A percentile compares a stretch with the other conserved stretches of the same genome.
These are phyloP conservation scores for Saccharomycopsis phalli DNA, from an alignment of 1,139 yeast genomes.

Conservation along the genomic window DNA sequence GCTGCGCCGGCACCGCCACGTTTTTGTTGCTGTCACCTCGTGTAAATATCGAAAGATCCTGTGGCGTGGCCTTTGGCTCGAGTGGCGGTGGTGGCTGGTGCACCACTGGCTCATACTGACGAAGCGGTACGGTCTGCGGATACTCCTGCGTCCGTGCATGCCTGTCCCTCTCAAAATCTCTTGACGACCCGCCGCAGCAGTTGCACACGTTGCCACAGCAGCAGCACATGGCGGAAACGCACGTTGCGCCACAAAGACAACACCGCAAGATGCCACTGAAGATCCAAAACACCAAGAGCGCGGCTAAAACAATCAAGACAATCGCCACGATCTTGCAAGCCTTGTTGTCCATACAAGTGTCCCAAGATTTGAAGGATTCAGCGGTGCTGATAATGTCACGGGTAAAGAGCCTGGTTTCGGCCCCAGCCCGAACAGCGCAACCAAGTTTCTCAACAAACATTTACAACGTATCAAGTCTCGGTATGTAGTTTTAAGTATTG, in stretches of 20 bases:
- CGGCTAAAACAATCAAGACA: constrained; percentile 46
- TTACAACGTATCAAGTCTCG: not conserved
- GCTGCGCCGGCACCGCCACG: constrained; percentile 3
- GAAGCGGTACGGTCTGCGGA: not conserved
- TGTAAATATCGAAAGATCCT: constrained; percentile 6
- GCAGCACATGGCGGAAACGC: constrained; percentile 26
- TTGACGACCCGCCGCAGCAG: constrained; percentile 13
- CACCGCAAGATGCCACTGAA: constrained; percentile 26
- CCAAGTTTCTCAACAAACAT: constrained; percentile 1
- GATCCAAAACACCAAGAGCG: constrained; percentile 24
- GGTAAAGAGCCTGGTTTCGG: not conserved
- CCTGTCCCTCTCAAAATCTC: not conserved
- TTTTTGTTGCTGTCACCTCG: not conserved
- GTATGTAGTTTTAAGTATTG: too few species aligned
- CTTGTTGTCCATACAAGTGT: constrained; percentile 54
- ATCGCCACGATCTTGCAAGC: constrained; percentile 56
- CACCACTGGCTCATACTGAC: constrained; percentile 1
- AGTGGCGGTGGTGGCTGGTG: constrained; percentile 2
- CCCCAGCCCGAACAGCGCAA: constrained; percentile 1
- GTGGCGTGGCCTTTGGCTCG: constrained; percentile 1
- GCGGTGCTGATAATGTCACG: constrained; percentile 7
- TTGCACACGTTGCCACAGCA: constrained; percentile 22
- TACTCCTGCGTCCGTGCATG: not conserved
- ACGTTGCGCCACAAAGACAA: constrained; percentile 24
- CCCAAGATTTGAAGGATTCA: constrained; percentile 43